Evolutionary conservation across 306 rosid species (phyloP).

Genomic region (Cucumis cinereus): DNA sequence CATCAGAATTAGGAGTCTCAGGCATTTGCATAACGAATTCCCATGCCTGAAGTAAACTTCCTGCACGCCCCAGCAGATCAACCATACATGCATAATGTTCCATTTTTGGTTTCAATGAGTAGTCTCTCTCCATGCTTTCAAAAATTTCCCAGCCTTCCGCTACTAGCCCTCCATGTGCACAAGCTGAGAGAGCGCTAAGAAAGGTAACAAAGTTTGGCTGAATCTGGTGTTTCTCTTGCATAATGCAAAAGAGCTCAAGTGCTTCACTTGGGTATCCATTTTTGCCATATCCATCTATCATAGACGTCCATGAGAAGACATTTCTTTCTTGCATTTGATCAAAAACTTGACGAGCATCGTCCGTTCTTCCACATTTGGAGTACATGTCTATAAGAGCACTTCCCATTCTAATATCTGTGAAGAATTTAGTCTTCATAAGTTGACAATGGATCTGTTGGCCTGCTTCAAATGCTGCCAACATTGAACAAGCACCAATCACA

Average conservation of each 20-base stretch:
- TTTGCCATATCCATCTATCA: constrained; percentile 93
- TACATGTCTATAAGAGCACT: constrained; percentile 84
- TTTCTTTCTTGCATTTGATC: constrained; percentile 55
- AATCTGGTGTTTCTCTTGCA: constrained; percentile 29
- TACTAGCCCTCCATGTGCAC: constrained; percentile 74
- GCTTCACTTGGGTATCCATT: constrained; percentile 63
- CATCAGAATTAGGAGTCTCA: constrained; percentile 63
- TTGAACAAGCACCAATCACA: constrained; percentile 70
- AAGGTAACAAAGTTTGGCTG: constrained; percentile 64
- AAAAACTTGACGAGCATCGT: constrained; percentile 53
- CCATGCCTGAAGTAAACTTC: constrained; percentile 56
- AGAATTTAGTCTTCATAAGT: constrained; percentile 51
- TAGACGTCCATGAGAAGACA: constrained; percentile 89
- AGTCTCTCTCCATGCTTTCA: constrained; percentile 48
- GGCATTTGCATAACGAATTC: constrained; percentile 61
- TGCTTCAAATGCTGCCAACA: constrained; percentile 48
- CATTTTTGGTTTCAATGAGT: constrained; percentile 54
- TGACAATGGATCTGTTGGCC: constrained; percentile 72
- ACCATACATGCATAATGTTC: constrained; percentile 92
- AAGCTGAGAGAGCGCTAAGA: constrained; percentile 77
- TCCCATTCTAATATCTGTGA: constrained; percentile 43
- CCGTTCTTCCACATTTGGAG: constrained; percentile 66
- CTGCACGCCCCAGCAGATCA: constrained; percentile 84
- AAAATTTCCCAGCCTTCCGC: constrained; percentile 63
- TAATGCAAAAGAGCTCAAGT: constrained; percentile 44